Conservation (phyloP, 2,329 filamentous ascomycete species). For the Microcyclosporella mali region DNA sequence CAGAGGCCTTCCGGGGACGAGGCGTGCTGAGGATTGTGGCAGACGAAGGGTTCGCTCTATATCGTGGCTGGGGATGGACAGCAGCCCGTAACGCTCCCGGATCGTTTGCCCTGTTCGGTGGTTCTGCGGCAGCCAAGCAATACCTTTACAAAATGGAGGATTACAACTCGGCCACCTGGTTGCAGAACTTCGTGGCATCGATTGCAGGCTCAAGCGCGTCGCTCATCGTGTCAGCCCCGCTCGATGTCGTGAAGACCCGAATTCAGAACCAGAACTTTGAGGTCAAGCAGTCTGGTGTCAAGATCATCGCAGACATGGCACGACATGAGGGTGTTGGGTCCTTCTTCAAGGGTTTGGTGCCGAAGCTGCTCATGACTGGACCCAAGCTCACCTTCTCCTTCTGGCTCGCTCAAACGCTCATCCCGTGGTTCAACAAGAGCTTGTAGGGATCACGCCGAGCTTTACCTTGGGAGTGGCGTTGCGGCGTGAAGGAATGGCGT, state of each 20-base stretch:
- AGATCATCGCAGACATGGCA: constrained; percentile 87
- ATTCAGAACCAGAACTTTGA: constrained; percentile 99
- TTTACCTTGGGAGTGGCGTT: too few relatives aligned
- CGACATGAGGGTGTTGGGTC: constrained; percentile 76
- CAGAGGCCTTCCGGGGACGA: constrained; percentile 91
- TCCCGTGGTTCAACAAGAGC: constrained; percentile 77
- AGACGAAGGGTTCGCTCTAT: constrained; percentile 92
- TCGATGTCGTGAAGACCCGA: constrained; percentile 96
- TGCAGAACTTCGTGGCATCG: constrained; percentile 95
- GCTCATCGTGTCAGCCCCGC: constrained; percentile 88
- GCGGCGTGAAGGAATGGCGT: too few relatives aligned
- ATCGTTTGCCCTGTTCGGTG: constrained; percentile 97
- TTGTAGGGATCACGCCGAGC: constrained; percentile 37
- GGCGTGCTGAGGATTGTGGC: constrained; percentile 82
- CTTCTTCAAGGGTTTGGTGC: constrained; percentile 97
- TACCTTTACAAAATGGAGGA: constrained; percentile 84
- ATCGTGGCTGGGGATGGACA: constrained; percentile 96
- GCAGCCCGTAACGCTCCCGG: constrained; percentile 94
- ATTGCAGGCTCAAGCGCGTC: constrained; percentile 92
- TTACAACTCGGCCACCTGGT: constrained; percentile 93
- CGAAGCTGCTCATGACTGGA: constrained; percentile 98
- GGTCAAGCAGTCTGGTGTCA: constrained; percentile 89
- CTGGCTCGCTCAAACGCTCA: constrained; percentile 97
- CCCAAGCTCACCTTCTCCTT: constrained; percentile 99
- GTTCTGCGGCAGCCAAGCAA: constrained; percentile 94